Evolutionary conservation across 352 stramenopile species (phyloP).

Genomic region (Blastocystis sp.): DNA sequence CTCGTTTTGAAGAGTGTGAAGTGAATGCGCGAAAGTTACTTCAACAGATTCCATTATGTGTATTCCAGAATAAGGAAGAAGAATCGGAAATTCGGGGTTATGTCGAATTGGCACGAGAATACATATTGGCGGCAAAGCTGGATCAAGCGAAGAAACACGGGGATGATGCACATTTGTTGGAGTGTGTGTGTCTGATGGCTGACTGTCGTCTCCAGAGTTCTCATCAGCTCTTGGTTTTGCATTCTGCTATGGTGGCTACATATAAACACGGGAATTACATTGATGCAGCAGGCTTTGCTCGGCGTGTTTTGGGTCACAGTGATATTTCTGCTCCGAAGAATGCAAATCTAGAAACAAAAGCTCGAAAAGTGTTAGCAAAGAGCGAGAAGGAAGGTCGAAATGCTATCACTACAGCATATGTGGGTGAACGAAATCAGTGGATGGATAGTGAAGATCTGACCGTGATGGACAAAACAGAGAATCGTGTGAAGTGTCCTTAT

Average conservation of each 20-base stretch:
- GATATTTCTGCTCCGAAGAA: slow-evolving; percentile 91
- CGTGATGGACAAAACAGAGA: slow-evolving; percentile 87
- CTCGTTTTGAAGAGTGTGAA: slow-evolving; percentile 94
- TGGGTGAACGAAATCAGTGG: slow-evolving; percentile 89
- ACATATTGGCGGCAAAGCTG: slow-evolving; percentile 92
- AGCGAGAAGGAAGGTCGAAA: slow-evolving; percentile 96
- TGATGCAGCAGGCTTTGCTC: slow-evolving; percentile 93
- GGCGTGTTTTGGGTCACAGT: slow-evolving; percentile 91
- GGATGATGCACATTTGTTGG: slow-evolving; percentile 85
- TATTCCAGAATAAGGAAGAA: slow-evolving; percentile 86
- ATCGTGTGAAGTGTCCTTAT: slow-evolving; percentile 88
- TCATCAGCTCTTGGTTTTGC: slow-evolving; percentile 93
- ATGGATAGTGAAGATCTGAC: slow-evolving; percentile 89
- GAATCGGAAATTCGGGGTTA: slow-evolving; percentile 88
- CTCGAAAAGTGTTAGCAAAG: slow-evolving; percentile 94
- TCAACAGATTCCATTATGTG: slow-evolving; percentile 87
- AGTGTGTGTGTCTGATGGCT: slow-evolving; percentile 97
- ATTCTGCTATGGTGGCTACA: slow-evolving; percentile 95
- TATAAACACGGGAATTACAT: slow-evolving; percentile 99
- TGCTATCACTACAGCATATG: slow-evolving; percentile 92
- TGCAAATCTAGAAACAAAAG: slow-evolving; percentile 88
- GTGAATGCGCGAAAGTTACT: slow-evolving; percentile 86
- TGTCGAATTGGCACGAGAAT: slow-evolving; percentile 91
- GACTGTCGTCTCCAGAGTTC: slow-evolving; percentile 95
- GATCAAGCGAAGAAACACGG: slow-evolving; percentile 79